Conservation (phyloP, 78 protist genomes). For the Monocercomonoides exilis region DNA sequence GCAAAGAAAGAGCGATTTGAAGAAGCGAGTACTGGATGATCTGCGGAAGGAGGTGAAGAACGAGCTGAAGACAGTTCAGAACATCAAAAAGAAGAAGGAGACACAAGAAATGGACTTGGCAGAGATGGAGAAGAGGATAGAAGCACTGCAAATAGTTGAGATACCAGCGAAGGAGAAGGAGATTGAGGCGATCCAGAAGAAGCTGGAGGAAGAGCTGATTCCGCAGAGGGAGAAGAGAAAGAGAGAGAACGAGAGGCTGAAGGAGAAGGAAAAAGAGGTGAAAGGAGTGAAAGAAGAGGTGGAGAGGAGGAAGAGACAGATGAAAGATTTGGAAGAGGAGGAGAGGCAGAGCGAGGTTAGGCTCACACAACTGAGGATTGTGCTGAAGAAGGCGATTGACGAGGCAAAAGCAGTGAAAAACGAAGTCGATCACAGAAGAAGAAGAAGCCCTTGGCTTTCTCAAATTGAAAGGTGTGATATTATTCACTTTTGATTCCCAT, state of each 20-base stretch:
- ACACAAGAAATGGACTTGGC: not conserved
- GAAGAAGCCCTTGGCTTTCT: too few relatives aligned
- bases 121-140: not conserved
- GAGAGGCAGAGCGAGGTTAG: not conserved
- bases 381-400: not conserved
- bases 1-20: not conserved
- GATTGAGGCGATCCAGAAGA: not conserved
- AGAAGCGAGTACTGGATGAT: not conserved
- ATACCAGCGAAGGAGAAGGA: not conserved
- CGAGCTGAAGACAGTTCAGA: slow-evolving; percentile 40
- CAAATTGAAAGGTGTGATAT: too few relatives aligned
- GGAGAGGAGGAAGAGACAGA: not conserved
- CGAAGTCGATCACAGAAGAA: too few relatives aligned
- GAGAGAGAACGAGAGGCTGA: too few relatives aligned
- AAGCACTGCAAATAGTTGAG: not conserved
- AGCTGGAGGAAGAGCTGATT: not conserved
- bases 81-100: not conserved
- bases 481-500: too few relatives aligned
- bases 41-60: not conserved
- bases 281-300: too few relatives aligned
- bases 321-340: not conserved
- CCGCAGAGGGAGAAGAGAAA: not conserved
- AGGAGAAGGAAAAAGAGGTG: too few relatives aligned
- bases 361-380: not conserved
- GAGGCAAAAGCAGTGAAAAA: not conserved